Evolutionary conservation across 225 moss, liverwort and hornwort species (phyloP), one percentile per base, ranked within the genome.

Genomic region (Lunularia cruciata): DNA sequence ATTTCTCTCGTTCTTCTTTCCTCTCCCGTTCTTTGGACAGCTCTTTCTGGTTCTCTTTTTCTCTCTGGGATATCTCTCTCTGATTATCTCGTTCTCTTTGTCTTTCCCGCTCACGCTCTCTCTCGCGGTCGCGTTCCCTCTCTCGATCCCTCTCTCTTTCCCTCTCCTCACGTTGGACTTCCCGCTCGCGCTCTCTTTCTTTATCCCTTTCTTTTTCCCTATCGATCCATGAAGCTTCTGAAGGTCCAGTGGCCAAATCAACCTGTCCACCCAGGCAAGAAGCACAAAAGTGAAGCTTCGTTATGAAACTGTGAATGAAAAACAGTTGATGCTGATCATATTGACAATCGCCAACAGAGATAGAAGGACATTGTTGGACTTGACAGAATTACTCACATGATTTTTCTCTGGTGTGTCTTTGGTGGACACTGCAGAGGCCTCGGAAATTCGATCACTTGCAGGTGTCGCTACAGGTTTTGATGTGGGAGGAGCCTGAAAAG

Each of bases 1-100:
- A 43, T 57, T 76, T 76, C 68, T 86, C 94, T 47, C 75, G 60
- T 31, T 85, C 89, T 55, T 79, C 83, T 56, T 86, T 85, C 64
- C 60, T 57, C 54, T 83, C 77, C 18, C 77, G 61, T 10, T 85
- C 86, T 39, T 75, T 76, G 28, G 60, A 3, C 9, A 23, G 19
- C 12, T 51, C 69, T 78, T 71, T 82, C 85, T 59, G 28, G 48
- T 31, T 66, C 63, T 57, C 57, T 40, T 63, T 65, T 37, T 60
- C 60, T 10, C 69, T 48, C 25, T 69, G 75, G 35, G 45, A 25
- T 14, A 25, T 51, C 36, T 67, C 67, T 35, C 67, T 67, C 19
- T 67, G 60, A 43, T 23, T 51, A 14, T 53, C 72, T 30, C 33
- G 34, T 23, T 68, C 71, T 58, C 61, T 61, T 4, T 70, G 57